phyloP scores from a whole-genome alignment of 2,329 filamentous ascomycete genomes.

The Trichothecium sympodiale region DNA sequence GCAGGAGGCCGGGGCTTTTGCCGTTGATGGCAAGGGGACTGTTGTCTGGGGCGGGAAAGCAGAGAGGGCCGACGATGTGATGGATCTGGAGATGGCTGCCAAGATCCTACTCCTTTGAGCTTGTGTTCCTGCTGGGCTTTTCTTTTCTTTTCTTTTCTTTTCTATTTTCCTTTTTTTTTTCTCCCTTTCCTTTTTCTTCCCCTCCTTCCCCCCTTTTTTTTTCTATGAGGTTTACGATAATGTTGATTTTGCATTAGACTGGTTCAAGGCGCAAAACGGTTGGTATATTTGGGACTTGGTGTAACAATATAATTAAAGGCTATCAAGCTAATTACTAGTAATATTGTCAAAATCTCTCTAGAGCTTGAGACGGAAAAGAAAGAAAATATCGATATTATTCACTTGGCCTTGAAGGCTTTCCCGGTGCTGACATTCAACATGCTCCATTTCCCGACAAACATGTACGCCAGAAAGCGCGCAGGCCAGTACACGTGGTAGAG shows the following conservation, averaged over 20 bases:
- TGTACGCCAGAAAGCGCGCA: slow-evolving; percentile 31
- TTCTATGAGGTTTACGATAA: not conserved
- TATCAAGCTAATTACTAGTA: too few species aligned
- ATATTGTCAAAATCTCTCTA: too few species aligned
- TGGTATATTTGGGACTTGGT: too few species aligned
- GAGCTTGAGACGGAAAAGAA: too few species aligned
- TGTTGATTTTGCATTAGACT: too few species aligned
- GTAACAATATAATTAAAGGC: too few species aligned
- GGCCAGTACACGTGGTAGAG: slow-evolving; percentile 48
- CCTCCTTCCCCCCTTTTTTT: slow-evolving; percentile 1
- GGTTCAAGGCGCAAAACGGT: too few species aligned
- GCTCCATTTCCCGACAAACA: slow-evolving; percentile 44
- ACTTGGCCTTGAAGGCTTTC: slow-evolving; percentile 17
- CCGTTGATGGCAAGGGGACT: slow-evolving; percentile 35
- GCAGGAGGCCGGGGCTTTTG: slow-evolving; percentile 42
- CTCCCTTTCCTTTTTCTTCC: too few species aligned
- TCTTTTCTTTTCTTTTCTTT: too few species aligned
- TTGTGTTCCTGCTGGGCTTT: not conserved
- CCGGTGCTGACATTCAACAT: slow-evolving; percentile 56
- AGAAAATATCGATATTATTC: too few species aligned
- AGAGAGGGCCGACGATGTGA: slow-evolving; percentile 34
- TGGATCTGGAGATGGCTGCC: slow-evolving; percentile 41
- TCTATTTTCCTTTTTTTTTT: slow-evolving; percentile 1
- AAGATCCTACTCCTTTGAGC: slow-evolving; percentile 19
- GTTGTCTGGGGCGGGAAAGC: slow-evolving; percentile 41